Percentiles rank a stretch among this genome's conserved stretches.
Evolutionary conservation across 208 protist species (phyloP).

Genomic region (Angomonas deanei): DNA sequence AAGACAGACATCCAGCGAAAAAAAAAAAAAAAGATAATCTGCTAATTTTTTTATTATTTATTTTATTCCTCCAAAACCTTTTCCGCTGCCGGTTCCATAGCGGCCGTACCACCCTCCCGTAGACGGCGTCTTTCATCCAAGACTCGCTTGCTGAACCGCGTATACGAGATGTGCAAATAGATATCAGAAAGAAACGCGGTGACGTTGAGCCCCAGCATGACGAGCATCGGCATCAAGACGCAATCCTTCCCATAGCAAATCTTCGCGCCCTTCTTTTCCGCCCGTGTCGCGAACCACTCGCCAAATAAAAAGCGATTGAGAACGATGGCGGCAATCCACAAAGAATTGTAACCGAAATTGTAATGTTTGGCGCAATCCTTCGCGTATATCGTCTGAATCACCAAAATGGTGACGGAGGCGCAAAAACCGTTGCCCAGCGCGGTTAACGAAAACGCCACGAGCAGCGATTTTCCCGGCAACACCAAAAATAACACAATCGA

Average conservation of each 20-base stretch:
- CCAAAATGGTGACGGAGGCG: conserved; percentile 37
- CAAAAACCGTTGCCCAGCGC: conserved; percentile 64
- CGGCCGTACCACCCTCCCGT: too few species aligned
- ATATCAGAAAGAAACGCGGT: conserved; percentile 26
- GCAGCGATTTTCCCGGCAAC: conserved; percentile 22
- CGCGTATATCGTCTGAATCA: conserved; percentile 57
- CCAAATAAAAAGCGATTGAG: conserved; percentile 68
- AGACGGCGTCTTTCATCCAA: conserved; percentile 30
- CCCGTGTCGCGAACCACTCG: conserved; percentile 53
- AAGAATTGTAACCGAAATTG: conserved; percentile 41
- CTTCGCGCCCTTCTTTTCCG: conserved; percentile 27
- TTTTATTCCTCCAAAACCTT: too few species aligned
- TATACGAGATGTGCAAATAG: conserved; percentile 45
- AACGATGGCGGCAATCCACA: conserved; percentile 27
- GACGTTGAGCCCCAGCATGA: conserved; percentile 38
- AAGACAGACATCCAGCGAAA: too few species aligned
- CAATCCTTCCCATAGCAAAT: conserved; percentile 28
- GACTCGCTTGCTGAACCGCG: conserved; percentile 16
- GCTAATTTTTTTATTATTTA: too few species aligned
- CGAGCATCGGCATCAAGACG: conserved; percentile 40
- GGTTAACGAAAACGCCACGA: conserved; percentile 31
- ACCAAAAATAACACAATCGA: conserved; percentile 46
- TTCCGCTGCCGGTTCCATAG: too few species aligned
- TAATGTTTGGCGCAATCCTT: conserved; percentile 73
- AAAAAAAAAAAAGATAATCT: too few species aligned